Conservation (phyloP, 441 rosid species). For the Lepidium campestre region DNA sequence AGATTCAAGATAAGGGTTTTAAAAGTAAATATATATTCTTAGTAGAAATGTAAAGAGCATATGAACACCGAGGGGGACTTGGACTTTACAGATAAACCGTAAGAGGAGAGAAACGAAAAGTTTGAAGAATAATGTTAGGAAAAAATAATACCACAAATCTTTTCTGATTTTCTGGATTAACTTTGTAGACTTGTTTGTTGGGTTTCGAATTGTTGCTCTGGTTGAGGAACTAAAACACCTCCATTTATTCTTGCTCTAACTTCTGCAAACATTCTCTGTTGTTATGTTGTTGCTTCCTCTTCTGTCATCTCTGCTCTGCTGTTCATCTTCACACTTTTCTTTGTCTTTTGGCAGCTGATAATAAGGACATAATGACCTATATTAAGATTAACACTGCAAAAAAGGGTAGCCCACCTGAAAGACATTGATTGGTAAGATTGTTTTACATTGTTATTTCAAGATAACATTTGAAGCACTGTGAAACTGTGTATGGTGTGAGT, state of each 20-base stretch:
- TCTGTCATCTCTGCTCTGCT: slow-evolving; percentile 89
- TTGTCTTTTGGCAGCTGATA: too few relatives aligned
- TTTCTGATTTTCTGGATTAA: neutral
- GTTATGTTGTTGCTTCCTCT: slow-evolving; percentile 94
- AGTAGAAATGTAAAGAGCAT: slow-evolving; percentile 24
- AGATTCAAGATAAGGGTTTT: neutral
- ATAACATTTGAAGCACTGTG: too few relatives aligned
- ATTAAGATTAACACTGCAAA: too few relatives aligned
- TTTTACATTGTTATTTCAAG: too few relatives aligned
- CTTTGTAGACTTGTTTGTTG: slow-evolving; percentile 25
- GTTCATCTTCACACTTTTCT: slow-evolving; percentile 89
- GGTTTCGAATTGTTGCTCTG: slow-evolving; percentile 18
- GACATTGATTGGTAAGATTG: too few relatives aligned
- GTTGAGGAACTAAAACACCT: slow-evolving; percentile 34
- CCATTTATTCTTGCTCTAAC: slow-evolving; percentile 99
- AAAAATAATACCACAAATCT: neutral
- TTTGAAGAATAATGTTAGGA: slow-evolving; percentile 9
- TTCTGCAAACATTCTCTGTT: slow-evolving; percentile 99
- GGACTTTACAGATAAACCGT: slow-evolving; percentile 26
- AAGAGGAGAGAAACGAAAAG: neutral
- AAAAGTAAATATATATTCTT: neutral
- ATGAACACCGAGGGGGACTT: slow-evolving; percentile 17
- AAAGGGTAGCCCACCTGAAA: too few relatives aligned
- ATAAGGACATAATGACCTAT: too few relatives aligned
- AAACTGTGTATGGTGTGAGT: too few relatives aligned